A percentile compares a stretch with the other conserved stretches of the same genome.
Conservation (phyloP, 2,329 filamentous ascomycete species). For the Didymella pinodella region DNA sequence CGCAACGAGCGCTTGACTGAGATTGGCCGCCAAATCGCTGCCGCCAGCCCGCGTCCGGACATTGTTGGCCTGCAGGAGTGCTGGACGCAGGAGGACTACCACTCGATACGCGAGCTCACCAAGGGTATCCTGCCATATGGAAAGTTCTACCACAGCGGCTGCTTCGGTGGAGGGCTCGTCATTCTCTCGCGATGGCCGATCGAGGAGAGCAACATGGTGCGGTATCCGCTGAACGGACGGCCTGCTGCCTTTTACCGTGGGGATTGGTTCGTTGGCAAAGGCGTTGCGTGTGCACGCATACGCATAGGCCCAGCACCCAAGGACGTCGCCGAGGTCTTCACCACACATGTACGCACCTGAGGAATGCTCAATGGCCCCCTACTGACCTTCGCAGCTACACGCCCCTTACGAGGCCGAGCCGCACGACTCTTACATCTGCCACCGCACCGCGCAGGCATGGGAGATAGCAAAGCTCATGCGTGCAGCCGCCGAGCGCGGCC, state of each 20-base stretch:
- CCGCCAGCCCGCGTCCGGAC: conserved; percentile 72
- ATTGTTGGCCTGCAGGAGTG: conserved; percentile 96
- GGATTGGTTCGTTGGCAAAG: conserved; percentile 97
- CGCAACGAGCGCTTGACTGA: conserved; percentile 80
- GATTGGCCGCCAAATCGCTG: conserved; percentile 81
- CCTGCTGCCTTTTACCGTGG: conserved; percentile 94
- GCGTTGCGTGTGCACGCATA: conserved; percentile 83
- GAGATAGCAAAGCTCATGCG: conserved; percentile 90
- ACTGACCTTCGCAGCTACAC: conserved; percentile 63
- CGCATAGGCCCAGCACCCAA: conserved; percentile 69
- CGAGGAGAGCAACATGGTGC: conserved; percentile 83
- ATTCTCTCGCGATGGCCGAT: conserved; percentile 94
- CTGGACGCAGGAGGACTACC: conserved; percentile 87
- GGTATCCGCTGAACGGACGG: conserved; percentile 89
- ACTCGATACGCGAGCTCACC: conserved; percentile 76
- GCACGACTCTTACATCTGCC: conserved; percentile 85
- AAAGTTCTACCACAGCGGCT: conserved; percentile 91
- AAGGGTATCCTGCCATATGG: conserved; percentile 80
- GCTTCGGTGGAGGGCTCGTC: conserved; percentile 87
- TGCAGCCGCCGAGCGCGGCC: conserved; percentile 78
- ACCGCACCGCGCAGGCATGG: conserved; percentile 93
- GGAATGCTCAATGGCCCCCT: too few species aligned
- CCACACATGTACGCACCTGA: conserved; percentile 72
- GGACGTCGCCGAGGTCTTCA: conserved; percentile 87
- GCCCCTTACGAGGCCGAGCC: conserved; percentile 84